Conservation (phyloP, 768 basidiomycete genomes). For the Hortiboletus campestris region DNA sequence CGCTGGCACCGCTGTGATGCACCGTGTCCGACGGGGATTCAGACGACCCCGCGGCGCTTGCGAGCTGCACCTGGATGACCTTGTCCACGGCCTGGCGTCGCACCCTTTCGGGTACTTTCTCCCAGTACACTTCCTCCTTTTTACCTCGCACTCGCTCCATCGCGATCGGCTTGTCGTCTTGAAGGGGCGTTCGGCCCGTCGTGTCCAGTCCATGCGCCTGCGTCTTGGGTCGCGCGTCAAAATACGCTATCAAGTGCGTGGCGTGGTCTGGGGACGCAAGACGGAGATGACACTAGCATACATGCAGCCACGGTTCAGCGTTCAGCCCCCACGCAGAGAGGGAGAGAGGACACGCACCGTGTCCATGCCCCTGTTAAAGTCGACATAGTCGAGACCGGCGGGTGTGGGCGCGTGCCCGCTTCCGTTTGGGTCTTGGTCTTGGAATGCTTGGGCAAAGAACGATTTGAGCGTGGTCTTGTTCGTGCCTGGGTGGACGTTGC, state of each 20-base stretch:
- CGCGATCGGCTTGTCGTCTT: slow-evolving; percentile 32
- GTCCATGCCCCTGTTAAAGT: slow-evolving; percentile 76
- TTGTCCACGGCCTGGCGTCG: slow-evolving; percentile 57
- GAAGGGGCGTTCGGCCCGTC: slow-evolving; percentile 33
- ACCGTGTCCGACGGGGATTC: not conserved
- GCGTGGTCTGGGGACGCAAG: slow-evolving; percentile 53
- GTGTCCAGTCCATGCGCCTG: slow-evolving; percentile 59
- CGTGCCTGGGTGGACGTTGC: slow-evolving; percentile 68
- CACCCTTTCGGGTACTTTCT: slow-evolving; percentile 74
- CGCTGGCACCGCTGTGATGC: not conserved
- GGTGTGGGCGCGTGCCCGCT: not conserved
- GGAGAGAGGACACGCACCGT: slow-evolving; percentile 41
- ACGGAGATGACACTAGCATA: slow-evolving; percentile 69
- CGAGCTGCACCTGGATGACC: slow-evolving; percentile 22
- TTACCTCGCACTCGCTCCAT: slow-evolving; percentile 61
- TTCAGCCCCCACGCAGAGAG: not conserved
- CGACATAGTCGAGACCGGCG: slow-evolving; percentile 69
- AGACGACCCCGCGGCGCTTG: not conserved
- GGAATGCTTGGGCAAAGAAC: slow-evolving; percentile 49
- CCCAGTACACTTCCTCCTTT: slow-evolving; percentile 75
- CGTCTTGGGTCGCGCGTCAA: slow-evolving; percentile 33
- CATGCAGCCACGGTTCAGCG: not conserved
- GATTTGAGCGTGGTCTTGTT: slow-evolving; percentile 78
- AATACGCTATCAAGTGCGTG: slow-evolving; percentile 42
- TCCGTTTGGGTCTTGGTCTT: not conserved